Evolutionary conservation across 352 stramenopile genomes (phyloP).

Genomic region (Phytophthora boehmeriae): DNA sequence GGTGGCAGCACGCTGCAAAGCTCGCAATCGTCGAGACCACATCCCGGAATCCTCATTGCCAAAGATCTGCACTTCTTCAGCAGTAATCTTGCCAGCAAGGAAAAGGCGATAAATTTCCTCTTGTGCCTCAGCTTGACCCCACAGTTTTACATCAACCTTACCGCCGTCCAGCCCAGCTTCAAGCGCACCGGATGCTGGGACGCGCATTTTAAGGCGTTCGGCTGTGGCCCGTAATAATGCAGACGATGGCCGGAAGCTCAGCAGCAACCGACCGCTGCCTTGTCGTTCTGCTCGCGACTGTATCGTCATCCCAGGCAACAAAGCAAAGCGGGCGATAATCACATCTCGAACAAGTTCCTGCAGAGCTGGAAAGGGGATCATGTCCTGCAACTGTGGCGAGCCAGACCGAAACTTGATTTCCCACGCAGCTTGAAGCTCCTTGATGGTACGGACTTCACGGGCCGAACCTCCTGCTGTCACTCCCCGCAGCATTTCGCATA

Average conservation of each 20-base stretch:
- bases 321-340: conserved; percentile 67
- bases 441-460: conserved; percentile 44
- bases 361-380: conserved; percentile 55
- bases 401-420: conserved; percentile 70
- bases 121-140: conserved; percentile 46
- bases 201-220: conserved; percentile 45
- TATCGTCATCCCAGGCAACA: conserved; percentile 42
- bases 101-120: conserved; percentile 79
- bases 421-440: conserved; percentile 65
- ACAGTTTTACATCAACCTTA: conserved; percentile 40
- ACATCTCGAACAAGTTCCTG: conserved; percentile 75
- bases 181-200: conserved; percentile 56
- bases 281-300: conserved; percentile 9
- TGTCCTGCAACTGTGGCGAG: conserved; percentile 47
- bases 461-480: conserved; percentile 55
- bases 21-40: conserved; percentile 72
- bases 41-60: conserved; percentile 57
- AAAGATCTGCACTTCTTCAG: conserved; percentile 71
- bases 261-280: conserved; percentile 28
- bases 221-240: conserved; percentile 52
- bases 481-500: conserved; percentile 50
- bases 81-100: conserved; percentile 58
- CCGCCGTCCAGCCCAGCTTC: conserved; percentile 51
- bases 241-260: conserved; percentile 60
- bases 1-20: conserved; percentile 46